Evolutionary conservation across 2,329 filamentous ascomycete genomes (phyloP).

Genomic region (Pyrenochaeta sp.): DNA sequence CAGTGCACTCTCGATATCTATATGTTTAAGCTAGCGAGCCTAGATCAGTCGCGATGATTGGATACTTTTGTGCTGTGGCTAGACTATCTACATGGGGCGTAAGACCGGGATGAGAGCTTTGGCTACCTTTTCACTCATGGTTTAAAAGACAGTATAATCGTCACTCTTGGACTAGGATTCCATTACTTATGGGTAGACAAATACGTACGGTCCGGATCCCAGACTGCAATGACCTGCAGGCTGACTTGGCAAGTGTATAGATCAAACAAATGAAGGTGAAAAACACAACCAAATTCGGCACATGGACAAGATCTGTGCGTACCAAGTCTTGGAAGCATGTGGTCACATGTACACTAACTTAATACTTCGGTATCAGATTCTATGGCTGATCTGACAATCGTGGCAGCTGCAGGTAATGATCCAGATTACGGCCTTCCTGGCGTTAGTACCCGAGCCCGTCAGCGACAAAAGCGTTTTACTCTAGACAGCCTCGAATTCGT

Average conservation of each 20-base stretch:
- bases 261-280: conserved; percentile 11
- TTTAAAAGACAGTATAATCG: too few relatives aligned
- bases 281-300: conserved; percentile 11
- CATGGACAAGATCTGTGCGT: conserved; percentile 15
- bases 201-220: conserved; percentile 2
- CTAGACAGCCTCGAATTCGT: neutral
- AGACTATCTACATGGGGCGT: too few relatives aligned
- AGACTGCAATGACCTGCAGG: neutral
- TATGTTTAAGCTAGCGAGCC: too few relatives aligned
- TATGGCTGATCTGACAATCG: conserved; percentile 16
- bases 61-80: too few relatives aligned
- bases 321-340: too few relatives aligned
- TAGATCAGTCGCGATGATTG: too few relatives aligned
- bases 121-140: too few relatives aligned
- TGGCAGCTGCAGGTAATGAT: conserved; percentile 13
- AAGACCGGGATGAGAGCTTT: too few relatives aligned
- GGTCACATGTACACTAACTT: too few relatives aligned
- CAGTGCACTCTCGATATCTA: too few relatives aligned
- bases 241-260: conserved; percentile 13
- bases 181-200: conserved; percentile 13
- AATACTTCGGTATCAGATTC: neutral
- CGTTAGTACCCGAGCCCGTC: conserved; percentile 2
- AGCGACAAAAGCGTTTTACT: neutral
- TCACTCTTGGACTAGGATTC: conserved; percentile 1
- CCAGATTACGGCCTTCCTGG: conserved; percentile 14